Conservation (phyloP, 2,329 filamentous ascomycete species). For the Penicillium rolfsii region DNA sequence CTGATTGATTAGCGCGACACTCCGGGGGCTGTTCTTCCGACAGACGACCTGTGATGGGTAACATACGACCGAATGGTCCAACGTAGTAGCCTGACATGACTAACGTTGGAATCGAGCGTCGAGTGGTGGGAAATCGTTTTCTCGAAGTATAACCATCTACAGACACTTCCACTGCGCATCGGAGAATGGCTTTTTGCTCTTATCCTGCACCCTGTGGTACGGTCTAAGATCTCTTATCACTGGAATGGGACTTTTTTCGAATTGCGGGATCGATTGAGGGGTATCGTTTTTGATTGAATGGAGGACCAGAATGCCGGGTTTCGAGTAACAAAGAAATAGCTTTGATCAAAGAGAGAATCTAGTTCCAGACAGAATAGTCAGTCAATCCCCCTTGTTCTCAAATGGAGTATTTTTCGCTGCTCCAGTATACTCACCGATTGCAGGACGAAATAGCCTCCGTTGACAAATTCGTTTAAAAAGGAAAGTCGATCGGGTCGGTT, state of each 20-base stretch:
- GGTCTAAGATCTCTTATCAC: background rate
- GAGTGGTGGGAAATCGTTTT: constrained; percentile 4
- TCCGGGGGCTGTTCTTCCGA: constrained; percentile 34
- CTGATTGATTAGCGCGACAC: constrained; percentile 38
- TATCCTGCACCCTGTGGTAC: background rate
- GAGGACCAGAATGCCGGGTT: background rate
- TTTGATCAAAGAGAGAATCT: background rate
- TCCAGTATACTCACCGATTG: constrained; percentile 8
- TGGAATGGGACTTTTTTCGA: background rate
- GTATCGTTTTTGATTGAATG: background rate
- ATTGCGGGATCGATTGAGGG: background rate
- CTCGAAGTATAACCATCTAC: constrained; percentile 16
- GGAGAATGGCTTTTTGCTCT: background rate
- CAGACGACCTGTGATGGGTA: constrained; percentile 35
- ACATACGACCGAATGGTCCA: constrained; percentile 47
- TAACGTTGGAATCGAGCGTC: constrained; percentile 13
- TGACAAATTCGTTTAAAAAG: background rate
- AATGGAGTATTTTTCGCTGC: background rate
- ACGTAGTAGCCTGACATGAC: constrained; percentile 44
- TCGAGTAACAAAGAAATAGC: background rate
- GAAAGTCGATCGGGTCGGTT: background rate
- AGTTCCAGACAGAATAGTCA: background rate
- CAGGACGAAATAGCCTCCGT: background rate
- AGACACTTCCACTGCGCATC: constrained; percentile 14
- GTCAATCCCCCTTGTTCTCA: background rate